A percentile compares a stretch with the other conserved stretches of the same genome.
phyloP scores from a whole-genome alignment of 306 rosid species.

The Hippophae tibetana region DNA sequence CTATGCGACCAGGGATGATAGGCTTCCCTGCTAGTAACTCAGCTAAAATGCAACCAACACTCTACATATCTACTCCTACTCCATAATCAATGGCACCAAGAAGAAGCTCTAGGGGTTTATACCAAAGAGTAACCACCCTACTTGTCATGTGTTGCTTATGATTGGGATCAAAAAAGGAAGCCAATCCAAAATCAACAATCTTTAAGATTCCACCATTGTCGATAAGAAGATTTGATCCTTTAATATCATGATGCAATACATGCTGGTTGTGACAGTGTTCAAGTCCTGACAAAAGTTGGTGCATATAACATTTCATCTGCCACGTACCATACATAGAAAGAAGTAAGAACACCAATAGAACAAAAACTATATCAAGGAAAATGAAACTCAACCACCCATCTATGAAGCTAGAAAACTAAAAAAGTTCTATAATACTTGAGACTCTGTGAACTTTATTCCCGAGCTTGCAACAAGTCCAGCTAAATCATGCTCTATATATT shows the following conservation, averaged over 20 bases:
- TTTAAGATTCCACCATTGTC: conserved; percentile 69
- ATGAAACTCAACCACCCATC: background rate
- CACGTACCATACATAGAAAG: conserved; percentile 20
- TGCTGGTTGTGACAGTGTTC: no score
- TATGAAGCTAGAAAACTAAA: conserved; percentile 4
- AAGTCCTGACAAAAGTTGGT: no score
- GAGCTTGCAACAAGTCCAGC: conserved; percentile 91
- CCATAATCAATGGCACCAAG: conserved; percentile 86
- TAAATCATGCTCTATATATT: conserved; percentile 92
- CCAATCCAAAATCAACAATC: conserved; percentile 92
- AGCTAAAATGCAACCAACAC: conserved; percentile 93
- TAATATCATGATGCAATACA: no score
- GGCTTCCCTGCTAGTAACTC: conserved; percentile 84
- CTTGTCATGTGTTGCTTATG: conserved; percentile 89
- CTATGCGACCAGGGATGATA: conserved; percentile 90
- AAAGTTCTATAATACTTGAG: conserved; percentile 47
- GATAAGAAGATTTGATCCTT: conserved; percentile 85
- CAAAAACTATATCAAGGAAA: background rate
- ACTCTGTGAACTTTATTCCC: conserved; percentile 57
- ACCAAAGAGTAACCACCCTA: conserved; percentile 90
- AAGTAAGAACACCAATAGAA: conserved; percentile 9
- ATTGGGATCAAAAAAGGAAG: conserved; percentile 72
- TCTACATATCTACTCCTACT: conserved; percentile 85
- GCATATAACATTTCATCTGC: conserved; percentile 81
- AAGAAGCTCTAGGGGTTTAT: conserved; percentile 80